Conservation (phyloP, 169 alveolate species). For the Cryptosporidium felis region DNA sequence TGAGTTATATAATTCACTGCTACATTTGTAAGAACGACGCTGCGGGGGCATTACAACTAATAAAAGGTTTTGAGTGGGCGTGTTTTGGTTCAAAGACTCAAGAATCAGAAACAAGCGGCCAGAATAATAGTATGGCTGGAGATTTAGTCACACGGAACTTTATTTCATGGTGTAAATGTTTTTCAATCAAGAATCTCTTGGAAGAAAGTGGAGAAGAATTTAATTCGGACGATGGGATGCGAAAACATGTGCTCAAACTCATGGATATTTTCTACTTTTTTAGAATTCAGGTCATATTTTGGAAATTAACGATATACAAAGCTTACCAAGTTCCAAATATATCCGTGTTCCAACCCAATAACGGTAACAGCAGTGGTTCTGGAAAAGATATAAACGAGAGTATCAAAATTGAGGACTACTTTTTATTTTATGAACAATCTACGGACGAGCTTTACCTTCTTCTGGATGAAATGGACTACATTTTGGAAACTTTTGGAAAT, state of each 20-base stretch:
- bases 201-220: background rate
- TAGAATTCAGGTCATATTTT: conserved; percentile 35
- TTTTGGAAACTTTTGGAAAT: background rate
- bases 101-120: background rate
- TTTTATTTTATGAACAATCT: conserved; percentile 11
- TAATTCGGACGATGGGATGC: no score
- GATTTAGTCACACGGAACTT: background rate
- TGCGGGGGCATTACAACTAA: conserved; percentile 6
- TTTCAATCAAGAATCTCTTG: background rate
- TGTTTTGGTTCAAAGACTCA: background rate
- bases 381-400: background rate
- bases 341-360: conserved; percentile 17
- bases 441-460: conserved; percentile 28
- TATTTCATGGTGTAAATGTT: conserved; percentile 42
- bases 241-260: conserved; percentile 1
- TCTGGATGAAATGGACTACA: conserved; percentile 31
- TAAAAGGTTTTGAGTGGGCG: conserved; percentile 22
- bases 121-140: background rate
- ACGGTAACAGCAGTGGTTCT: background rate
- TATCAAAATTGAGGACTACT: conserved; percentile 49
- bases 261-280: conserved; percentile 41
- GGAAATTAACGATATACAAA: conserved; percentile 52
- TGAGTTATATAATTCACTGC: conserved; percentile 65
- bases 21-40: conserved; percentile 41
- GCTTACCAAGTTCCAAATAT: conserved; percentile 16